Evolutionary conservation across 2,329 filamentous ascomycete species (phyloP), one percentile per base, ranked within the genome.

Genomic region (Tolypocladium pustulatum): DNA sequence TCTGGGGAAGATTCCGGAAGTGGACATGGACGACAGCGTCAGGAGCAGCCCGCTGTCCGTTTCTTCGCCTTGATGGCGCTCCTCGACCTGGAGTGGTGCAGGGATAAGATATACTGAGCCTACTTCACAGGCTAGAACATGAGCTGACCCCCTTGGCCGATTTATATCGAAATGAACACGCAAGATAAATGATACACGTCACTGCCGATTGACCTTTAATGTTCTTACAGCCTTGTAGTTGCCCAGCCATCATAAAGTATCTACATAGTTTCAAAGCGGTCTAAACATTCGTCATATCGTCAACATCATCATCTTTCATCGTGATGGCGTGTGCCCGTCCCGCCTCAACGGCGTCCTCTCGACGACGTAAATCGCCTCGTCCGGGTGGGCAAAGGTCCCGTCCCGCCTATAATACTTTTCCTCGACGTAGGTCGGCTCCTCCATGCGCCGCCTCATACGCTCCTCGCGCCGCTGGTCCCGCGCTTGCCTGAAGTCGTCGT

Each of bases 401-500:
- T 63, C 60, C 10, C 63, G 57, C 25, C 59, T 59, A 55, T 67
- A 66, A 36, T 64, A 64, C 46, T 60, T 60, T 27, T 65, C 64
- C 37, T 60, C 59, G 4, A 58, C 56, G 46, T 65, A 66, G 2
- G 60, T 54, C 9, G 61, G 30, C 49, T 53, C 49, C 3, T 20
- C 30, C 30, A 41, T 17, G 20, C 54, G 63, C n/a, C 34, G 37
- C 27, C 60, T 68, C 64, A 15, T 62, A 59, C 55, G 57, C 38
- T 64, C 62, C 2, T 63, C 58, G 13, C 55, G 52, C 3, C 51
- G n/a, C 32, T 57, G 46, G 32, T 61, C 56, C 60, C 54, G 38
- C 27, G 37, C 36, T 20, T 10, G 27, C 13, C 38, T 20, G 17
- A 43, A 22, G 4, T 6, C 25, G 25, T 55, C 54, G 27, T 25